Percentiles rank a stretch among this genome's conserved stretches.
phyloP scores from a whole-genome alignment of 257 asterid species.

The Anisodus acutangulus region DNA sequence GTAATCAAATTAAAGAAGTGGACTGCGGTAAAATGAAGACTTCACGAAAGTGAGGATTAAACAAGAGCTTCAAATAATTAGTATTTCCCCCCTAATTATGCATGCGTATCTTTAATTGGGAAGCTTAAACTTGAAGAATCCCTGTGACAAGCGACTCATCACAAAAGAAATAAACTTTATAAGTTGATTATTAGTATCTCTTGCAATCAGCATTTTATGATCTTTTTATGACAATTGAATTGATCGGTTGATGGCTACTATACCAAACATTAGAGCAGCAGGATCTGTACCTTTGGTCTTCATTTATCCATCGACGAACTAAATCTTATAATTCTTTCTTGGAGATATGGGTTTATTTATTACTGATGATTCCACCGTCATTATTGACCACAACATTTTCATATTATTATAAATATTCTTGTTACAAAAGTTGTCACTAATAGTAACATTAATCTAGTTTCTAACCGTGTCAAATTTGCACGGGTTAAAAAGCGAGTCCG shows the following conservation, averaged over 20 bases:
- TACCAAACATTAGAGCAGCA: slow-evolving; percentile 26
- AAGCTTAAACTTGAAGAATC: slow-evolving; percentile 50
- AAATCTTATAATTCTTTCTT: not conserved
- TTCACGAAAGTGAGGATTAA: not conserved
- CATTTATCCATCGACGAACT: not conserved
- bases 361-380: not conserved
- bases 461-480: not conserved
- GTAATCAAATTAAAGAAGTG: not conserved
- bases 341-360: not conserved
- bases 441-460: not conserved
- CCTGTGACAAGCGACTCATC: slow-evolving; percentile 37
- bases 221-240: slow-evolving; percentile 25
- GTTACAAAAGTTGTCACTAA: no score
- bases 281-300: slow-evolving; percentile 32
- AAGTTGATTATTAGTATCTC: slow-evolving; percentile 27
- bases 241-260: slow-evolving; percentile 29
- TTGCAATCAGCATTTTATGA: slow-evolving; percentile 33
- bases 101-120: slow-evolving; percentile 20
- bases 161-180: not conserved
- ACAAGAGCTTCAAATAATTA: slow-evolving; percentile 15
- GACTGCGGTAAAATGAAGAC: not conserved
- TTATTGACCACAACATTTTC: not conserved
- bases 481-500: no score
- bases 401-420: not conserved
- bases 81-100: not conserved